Conservation (phyloP, 495 filamentous ascomycete genomes). For the Xylaria telfairii region DNA sequence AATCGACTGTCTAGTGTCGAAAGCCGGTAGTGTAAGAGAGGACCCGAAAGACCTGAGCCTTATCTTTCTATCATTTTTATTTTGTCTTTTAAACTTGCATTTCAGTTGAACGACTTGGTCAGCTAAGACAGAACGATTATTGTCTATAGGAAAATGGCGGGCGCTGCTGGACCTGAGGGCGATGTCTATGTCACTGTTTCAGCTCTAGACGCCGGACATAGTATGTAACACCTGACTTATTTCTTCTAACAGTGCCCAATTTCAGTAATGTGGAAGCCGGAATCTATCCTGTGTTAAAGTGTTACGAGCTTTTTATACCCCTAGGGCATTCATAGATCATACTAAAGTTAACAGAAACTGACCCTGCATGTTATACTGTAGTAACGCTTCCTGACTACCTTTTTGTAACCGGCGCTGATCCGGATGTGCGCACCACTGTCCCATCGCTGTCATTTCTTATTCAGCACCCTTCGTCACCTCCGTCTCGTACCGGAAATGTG, state of each 20-base stretch:
- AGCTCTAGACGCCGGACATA: conserved; percentile 40
- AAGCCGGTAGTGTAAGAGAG: not conserved
- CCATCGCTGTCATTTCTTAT: conserved; percentile 50
- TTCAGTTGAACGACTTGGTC: not conserved
- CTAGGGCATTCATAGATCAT: not conserved
- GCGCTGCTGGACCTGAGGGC: not conserved
- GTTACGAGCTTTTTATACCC: not conserved
- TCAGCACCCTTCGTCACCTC: conserved; percentile 28
- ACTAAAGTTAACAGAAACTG: not conserved
- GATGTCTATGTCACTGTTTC: conserved; percentile 35
- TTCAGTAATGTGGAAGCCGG: too few relatives aligned
- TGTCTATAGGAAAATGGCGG: not conserved
- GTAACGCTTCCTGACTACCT: conserved; percentile 44
- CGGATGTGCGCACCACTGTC: conserved; percentile 36
- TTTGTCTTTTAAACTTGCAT: not conserved
- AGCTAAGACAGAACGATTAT: not conserved
- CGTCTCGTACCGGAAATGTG: conserved; percentile 11
- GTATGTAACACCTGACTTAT: not conserved
- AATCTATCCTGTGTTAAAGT: not conserved
- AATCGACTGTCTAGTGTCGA: too few relatives aligned
- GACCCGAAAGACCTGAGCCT: not conserved
- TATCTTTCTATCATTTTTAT: not conserved
- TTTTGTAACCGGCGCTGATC: conserved; percentile 45
- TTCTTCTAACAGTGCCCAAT: not conserved
- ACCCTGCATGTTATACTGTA: not conserved